Evolutionary conservation across 2,329 filamentous ascomycete species (phyloP), one percentile per base, ranked within the genome.

Genomic region (Monosporascus ibericus): DNA sequence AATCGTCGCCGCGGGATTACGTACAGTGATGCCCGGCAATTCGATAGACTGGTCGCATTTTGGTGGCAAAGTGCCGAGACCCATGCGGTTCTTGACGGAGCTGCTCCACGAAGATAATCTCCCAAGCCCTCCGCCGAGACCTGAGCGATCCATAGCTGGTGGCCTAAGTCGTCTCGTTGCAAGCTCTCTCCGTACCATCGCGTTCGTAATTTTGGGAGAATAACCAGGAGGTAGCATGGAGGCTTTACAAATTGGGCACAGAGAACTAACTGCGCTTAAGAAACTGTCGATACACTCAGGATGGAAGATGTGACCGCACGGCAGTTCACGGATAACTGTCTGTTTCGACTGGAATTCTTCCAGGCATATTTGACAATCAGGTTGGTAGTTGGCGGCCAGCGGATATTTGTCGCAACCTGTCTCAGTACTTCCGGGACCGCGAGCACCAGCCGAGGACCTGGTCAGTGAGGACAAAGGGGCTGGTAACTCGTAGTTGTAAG

Each of bases 241-340:
- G 55, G 86, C 82, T 68, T 96, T 96, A 75, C 94, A 99, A 61
- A 95, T 76, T 1, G 94, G 92, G 64, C 94, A 99, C 2, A 96
- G 77, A 18, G 89, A 95, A 65, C 88, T 95, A 65, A 87, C 86
- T 51, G 84, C 78, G 44, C 80, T 77, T 14, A 97, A 75, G 62
- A 94, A 96, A 22, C 85, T 81, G 64, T 97, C 92, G 58, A 97
- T 92, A 64, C 94, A 99, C 58, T 88, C 86, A 0, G 89, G 87
- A 60, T 99, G 92, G 69, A 92, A 99, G 52, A 97, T 92, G 67
- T 99, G 94, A 1, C 87, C 85, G 62, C 94, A 99, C 0, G 90
- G 84, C 3, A 97, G 76, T 69, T 96, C 88, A 51, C 91, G 87
- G 51, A 97, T 91, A 20, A 84, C 80, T 0, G 88, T 87, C 18